Conservation (phyloP, 306 rosid species). For the Quercus dentata region DNA sequence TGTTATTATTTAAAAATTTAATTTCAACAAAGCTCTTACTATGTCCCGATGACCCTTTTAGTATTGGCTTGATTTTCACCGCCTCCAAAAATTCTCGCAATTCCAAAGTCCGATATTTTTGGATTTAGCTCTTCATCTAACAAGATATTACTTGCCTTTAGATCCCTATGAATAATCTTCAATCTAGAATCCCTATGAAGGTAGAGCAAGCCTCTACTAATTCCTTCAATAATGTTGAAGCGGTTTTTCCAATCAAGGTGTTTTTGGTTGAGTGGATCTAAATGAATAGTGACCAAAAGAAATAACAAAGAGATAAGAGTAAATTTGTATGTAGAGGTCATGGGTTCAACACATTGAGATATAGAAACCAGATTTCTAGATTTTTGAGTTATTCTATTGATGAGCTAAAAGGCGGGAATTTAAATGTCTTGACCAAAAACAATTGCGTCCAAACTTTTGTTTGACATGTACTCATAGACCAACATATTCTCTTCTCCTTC, state of each 20-base stretch:
- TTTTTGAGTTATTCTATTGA: too few relatives aligned
- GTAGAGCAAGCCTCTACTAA: constrained; percentile 29
- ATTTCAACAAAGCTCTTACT: constrained; percentile 16
- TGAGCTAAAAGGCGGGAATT: neutral
- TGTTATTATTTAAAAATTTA: too few relatives aligned
- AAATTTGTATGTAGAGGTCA: too few relatives aligned
- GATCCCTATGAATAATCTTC: constrained; percentile 38
- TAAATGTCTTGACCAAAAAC: neutral
- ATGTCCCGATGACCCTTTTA: constrained; percentile 35
- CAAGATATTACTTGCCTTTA: constrained; percentile 35
- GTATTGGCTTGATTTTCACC: constrained; percentile 26
- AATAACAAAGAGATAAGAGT: neutral
- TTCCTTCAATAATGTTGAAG: constrained; percentile 32
- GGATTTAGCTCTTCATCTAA: constrained; percentile 30
- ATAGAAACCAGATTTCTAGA: too few relatives aligned
- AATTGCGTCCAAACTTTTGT: constrained; percentile 40
- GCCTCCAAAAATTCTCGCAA: constrained; percentile 29
- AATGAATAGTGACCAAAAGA: neutral
- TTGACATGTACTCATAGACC: constrained; percentile 20
- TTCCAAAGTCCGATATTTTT: constrained; percentile 37
- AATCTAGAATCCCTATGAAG: constrained; percentile 38
- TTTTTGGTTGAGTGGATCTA: neutral
- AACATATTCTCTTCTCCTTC: constrained; percentile 17
- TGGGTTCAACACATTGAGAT: too few relatives aligned
- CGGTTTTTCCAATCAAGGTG: constrained; percentile 26